A percentile compares a stretch with the other conserved stretches of the same genome.
Conservation (phyloP, 2,329 filamentous ascomycete species). For the Monosporascus sp. region DNA sequence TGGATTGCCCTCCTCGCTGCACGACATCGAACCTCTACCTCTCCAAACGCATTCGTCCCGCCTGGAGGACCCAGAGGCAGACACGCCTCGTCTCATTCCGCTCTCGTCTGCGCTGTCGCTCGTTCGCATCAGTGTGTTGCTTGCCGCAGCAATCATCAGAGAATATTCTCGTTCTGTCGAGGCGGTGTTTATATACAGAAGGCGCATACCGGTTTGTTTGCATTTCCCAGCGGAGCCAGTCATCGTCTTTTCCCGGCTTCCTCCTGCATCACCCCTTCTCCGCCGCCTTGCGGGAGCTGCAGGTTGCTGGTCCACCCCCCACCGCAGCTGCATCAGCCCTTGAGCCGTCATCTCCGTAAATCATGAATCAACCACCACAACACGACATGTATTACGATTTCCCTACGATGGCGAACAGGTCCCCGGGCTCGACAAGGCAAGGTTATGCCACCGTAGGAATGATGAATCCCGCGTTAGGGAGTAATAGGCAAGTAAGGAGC, state of each 20-base stretch:
- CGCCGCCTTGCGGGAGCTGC: constrained; percentile 21
- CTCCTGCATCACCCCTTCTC: constrained; percentile 2
- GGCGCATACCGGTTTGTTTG: neutral
- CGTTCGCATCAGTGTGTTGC: neutral
- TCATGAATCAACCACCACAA: constrained; percentile 44
- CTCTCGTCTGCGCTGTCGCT: neutral
- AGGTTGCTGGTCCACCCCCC: constrained; percentile 21
- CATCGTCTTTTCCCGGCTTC: neutral
- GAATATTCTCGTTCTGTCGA: neutral
- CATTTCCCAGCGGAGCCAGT: neutral
- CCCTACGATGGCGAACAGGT: constrained; percentile 54
- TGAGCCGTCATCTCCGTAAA: constrained; percentile 13
- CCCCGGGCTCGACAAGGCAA: constrained; percentile 65
- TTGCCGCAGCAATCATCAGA: neutral
- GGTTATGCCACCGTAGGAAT: constrained; percentile 53
- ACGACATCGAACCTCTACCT: neutral
- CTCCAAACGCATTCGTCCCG: neutral
- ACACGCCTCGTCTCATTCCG: neutral
- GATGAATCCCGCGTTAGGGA: constrained; percentile 42
- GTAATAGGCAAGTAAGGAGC: constrained; percentile 65
- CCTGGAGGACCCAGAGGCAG: neutral
- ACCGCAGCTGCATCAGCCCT: constrained; percentile 22
- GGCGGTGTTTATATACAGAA: neutral
- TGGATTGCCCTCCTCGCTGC: neutral
- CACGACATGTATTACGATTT: constrained; percentile 73